Evolutionary conservation across 441 rosid genomes (phyloP).

Genomic region (Arabidopsis lyrata): DNA sequence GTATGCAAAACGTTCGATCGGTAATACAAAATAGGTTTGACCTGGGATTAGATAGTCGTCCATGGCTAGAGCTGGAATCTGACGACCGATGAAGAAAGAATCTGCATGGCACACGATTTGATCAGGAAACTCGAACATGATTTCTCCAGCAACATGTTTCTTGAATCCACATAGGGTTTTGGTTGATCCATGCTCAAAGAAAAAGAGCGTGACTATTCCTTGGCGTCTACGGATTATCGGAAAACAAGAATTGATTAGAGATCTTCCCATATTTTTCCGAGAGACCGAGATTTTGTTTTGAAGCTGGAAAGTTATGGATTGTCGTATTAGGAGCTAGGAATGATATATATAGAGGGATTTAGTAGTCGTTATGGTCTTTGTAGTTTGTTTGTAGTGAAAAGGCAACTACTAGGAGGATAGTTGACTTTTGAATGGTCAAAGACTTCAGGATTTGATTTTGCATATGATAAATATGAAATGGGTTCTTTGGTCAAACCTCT

Average conservation of each 20-base stretch:
- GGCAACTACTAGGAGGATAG: constrained; percentile 48
- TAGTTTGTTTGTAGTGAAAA: constrained; percentile 30
- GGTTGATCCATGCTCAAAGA: constrained; percentile 61
- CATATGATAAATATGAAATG: constrained; percentile 16
- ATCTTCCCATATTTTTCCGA: constrained; percentile 52
- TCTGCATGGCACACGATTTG: constrained; percentile 75
- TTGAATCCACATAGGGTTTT: constrained; percentile 50
- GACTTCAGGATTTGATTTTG: constrained; percentile 29
- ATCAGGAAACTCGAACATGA: constrained; percentile 89
- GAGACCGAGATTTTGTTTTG: background rate
- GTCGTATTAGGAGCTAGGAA: constrained; percentile 34
- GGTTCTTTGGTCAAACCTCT: constrained; percentile 69
- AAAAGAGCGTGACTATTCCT: constrained; percentile 55
- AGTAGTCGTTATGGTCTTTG: constrained; percentile 36
- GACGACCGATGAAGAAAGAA: constrained; percentile 87
- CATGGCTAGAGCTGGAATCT: constrained; percentile 68
- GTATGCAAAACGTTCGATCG: constrained; percentile 68
- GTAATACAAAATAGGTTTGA: constrained; percentile 81
- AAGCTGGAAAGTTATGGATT: constrained; percentile 29
- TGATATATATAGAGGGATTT: constrained; percentile 24
- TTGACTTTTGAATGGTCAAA: constrained; percentile 47
- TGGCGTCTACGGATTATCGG: constrained; percentile 36
- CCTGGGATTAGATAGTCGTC: constrained; percentile 71
- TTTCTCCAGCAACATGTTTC: constrained; percentile 79
- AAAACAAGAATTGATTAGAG: constrained; percentile 49